Evolutionary conservation across 1,284 basidiomycete species (phyloP).

Genomic region (Sanghuangporus sanghuang): DNA sequence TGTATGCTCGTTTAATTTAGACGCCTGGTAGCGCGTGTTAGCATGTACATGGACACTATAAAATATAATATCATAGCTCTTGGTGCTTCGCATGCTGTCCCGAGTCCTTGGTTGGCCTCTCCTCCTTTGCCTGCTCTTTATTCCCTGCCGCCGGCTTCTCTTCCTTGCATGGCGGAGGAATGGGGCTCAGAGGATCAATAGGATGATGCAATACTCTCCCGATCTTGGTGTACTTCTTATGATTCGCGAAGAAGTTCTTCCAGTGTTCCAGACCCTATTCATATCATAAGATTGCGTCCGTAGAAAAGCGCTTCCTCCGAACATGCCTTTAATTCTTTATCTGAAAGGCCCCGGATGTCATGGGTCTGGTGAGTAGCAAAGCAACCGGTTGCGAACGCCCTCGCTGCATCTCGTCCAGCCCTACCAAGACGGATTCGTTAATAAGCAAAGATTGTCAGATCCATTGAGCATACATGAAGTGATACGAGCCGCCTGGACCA

Average conservation of each 20-base stretch:
- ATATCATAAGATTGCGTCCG: conserved; percentile 14
- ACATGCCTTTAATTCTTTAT: conserved; percentile 66
- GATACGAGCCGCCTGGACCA: conserved; percentile 84
- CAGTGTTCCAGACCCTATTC: conserved; percentile 75
- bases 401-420: conserved; percentile 82
- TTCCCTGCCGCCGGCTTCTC: conserved; percentile 21
- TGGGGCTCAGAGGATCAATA: conserved; percentile 74
- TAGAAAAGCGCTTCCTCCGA: conserved; percentile 13
- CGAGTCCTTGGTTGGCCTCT: conserved; percentile 6
- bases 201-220: conserved; percentile 70
- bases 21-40: conserved; percentile 14
- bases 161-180: conserved; percentile 72
- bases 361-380: conserved; percentile 87
- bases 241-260: conserved; percentile 84
- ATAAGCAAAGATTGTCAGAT: conserved; percentile 5
- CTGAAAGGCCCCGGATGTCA: conserved; percentile 77
- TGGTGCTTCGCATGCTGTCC: conserved; percentile 26
- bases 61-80: conserved; percentile 31
- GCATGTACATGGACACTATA: conserved; percentile 17
- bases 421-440: conserved; percentile 35
- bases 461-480: conserved; percentile 59
- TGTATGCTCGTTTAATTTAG: conserved; percentile 4
- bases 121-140: conserved; percentile 16
- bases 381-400: conserved; percentile 91
- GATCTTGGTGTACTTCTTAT: conserved; percentile 72